These are phyloP conservation scores for Clavispora carvajalis DNA, from an alignment of 805 yeast species.

Conservation along the genomic window DNA sequence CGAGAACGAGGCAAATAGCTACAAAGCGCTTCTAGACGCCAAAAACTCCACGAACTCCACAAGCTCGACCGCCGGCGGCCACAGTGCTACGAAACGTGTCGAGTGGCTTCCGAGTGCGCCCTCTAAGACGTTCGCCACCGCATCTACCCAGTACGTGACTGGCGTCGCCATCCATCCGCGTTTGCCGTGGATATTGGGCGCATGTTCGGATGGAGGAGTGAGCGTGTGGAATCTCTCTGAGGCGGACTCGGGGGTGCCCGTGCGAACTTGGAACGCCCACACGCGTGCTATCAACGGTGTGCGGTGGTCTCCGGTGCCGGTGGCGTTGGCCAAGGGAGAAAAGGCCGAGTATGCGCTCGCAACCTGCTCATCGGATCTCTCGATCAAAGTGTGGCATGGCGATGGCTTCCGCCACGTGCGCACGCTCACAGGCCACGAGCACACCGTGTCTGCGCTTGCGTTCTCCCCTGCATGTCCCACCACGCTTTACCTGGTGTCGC, in stretches of 20 bases:
- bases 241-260: conserved; percentile 55
- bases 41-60: conserved; percentile 9
- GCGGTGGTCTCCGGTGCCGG: conserved; percentile 44
- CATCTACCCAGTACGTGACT: conserved; percentile 50
- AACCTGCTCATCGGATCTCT: conserved; percentile 48
- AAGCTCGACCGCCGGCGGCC: conserved; percentile 1
- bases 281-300: conserved; percentile 60
- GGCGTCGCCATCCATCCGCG: conserved; percentile 68
- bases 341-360: conserved; percentile 33
- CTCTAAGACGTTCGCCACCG: conserved; percentile 46
- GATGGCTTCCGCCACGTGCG: conserved; percentile 47
- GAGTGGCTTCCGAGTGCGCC: conserved; percentile 61
- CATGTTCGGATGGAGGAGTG: conserved; percentile 68
- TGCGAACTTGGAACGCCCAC: conserved; percentile 66
- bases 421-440: conserved; percentile 81
- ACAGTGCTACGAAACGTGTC: conserved; percentile 19
- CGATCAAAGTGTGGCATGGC: conserved; percentile 70
- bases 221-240: conserved; percentile 60
- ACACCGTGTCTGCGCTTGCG: conserved; percentile 63
- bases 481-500: conserved; percentile 53
- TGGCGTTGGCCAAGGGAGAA: conserved; percentile 36
- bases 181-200: conserved; percentile 60
- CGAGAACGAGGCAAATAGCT: conserved; percentile 51
- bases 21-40: conserved; percentile 43
- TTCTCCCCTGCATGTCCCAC: conserved; percentile 45